Base-by-base conservation (phyloP, 495 filamentous ascomycete genomes). In the Parathielavia hyrcaniae region DNA sequence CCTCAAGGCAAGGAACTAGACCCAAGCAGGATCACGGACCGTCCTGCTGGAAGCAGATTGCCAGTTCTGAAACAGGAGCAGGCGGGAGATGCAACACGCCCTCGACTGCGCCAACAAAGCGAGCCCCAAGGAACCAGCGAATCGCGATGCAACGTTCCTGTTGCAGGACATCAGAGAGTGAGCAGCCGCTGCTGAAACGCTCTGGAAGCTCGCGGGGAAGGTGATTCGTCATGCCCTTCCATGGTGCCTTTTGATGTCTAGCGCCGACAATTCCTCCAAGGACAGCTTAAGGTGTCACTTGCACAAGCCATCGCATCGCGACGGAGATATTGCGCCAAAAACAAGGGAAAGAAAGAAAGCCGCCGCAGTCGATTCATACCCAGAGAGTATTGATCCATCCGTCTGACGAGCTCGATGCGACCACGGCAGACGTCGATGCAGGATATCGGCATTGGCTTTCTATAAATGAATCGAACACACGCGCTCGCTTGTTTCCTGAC, bases 61-160 rank as follows among this genome's bases (percentile, higher is more conserved):
- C 58, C 40, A 59, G 44, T 23, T 57, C 67, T 69, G 67, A 69
- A 69, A 69, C 67, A 64, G 61, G 64, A 67, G 67, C 55, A n/a
- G 51, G 47, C 22, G 55, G 53, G 52, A 19, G 34, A 9, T 22
- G 35, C 51, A 55, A 45, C 57, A 54, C 44, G n/a, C 43, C 40
- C 14, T 20, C 50, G 49, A 35, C 30, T 30, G 23, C 50, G 54
- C 59, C 34, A n/a, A n/a, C 47, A 35, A 17, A 45, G 32, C 53
- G 36, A 43, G 16, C 41, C 26, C 5, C 20, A n/a, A n/a, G 17
- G 5, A 22, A 3, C 19, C 23, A 16, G 34, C 57, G 57, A 59
- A 59, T 59, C n/a, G 50, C 35, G 44, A 22, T 30, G 49, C 43
- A 13, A 51, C 39, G 39, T 26, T 17, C 13, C 38, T 39, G 50